Conservation (phyloP, 345 rosid genomes). For the Eucalyptus brandiana region DNA sequence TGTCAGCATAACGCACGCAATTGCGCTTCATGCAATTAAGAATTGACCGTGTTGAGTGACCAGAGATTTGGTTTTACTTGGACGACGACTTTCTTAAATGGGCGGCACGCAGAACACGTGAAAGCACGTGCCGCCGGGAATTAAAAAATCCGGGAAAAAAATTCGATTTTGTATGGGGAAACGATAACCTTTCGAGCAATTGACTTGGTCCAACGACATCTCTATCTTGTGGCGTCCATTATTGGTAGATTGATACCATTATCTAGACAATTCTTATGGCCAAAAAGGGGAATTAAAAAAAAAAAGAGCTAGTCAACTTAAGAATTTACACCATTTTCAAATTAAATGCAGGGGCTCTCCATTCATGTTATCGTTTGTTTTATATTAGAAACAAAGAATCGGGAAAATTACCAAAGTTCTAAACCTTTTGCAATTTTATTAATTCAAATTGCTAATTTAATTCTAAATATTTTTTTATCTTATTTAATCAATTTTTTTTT, state of each 20-base stretch:
- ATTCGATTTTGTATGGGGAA: not conserved
- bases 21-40: not conserved
- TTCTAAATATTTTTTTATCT: too few relatives aligned
- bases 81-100: not conserved
- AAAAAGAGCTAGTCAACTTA: not conserved
- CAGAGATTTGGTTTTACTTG: not conserved
- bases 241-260: not conserved
- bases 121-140: not conserved
- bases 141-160: not conserved
- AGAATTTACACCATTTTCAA: not conserved
- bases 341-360: not conserved
- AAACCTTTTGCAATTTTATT: too few relatives aligned
- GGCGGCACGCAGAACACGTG: not conserved
- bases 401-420: too few relatives aligned
- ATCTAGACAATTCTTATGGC: not conserved
- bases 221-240: not conserved
- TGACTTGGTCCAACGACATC: not conserved
- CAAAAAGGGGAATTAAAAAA: not conserved
- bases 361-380: not conserved
- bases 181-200: not conserved
- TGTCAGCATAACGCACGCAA: not conserved
- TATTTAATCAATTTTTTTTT: accelerated
- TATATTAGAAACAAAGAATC: not conserved
- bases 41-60: not conserved
- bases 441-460: too few relatives aligned